Conservation (phyloP, 2,329 filamentous ascomycete genomes). For the Pseudohalonectria lignicola region DNA sequence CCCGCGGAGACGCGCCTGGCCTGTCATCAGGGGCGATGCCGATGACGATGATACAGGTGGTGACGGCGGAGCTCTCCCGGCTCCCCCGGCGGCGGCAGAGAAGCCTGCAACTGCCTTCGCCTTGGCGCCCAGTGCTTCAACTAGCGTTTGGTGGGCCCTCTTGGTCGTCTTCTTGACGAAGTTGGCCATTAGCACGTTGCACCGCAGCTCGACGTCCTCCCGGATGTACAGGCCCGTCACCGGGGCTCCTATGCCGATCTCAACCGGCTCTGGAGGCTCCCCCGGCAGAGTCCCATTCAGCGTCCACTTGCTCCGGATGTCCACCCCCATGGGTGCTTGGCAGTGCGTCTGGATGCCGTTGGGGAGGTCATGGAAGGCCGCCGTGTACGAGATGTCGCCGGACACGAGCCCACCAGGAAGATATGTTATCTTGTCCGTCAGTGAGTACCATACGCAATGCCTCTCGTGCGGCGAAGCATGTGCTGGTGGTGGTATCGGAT, state of each 20-base stretch:
- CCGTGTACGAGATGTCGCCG: conserved; percentile 66
- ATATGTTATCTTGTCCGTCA: conserved; percentile 69
- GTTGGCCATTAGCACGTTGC: conserved; percentile 61
- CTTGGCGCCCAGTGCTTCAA: conserved; percentile 45
- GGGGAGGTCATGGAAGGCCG: conserved; percentile 65
- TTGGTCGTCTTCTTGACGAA: conserved; percentile 80
- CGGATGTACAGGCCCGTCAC: conserved; percentile 63
- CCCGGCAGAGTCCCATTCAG: conserved; percentile 62
- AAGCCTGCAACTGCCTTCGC: not conserved
- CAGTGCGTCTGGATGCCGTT: conserved; percentile 71
- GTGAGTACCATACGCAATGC: conserved; percentile 63
- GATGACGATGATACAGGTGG: too few species aligned
- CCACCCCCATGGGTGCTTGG: conserved; percentile 71
- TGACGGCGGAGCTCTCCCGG: too few species aligned
- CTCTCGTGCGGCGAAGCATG: conserved; percentile 61
- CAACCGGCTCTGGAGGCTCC: conserved; percentile 53
- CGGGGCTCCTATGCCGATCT: conserved; percentile 57
- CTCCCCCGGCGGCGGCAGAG: conserved; percentile 1
- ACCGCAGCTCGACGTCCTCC: conserved; percentile 78
- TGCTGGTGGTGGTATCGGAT: conserved; percentile 54
- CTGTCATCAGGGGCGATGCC: too few species aligned
- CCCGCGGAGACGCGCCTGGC: too few species aligned
- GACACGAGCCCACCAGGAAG: conserved; percentile 54
- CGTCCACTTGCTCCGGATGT: conserved; percentile 70
- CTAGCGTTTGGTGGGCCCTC: conserved; percentile 60